Conservation (phyloP, 1,139 yeast species). For the Suhomyces maxii region DNA sequence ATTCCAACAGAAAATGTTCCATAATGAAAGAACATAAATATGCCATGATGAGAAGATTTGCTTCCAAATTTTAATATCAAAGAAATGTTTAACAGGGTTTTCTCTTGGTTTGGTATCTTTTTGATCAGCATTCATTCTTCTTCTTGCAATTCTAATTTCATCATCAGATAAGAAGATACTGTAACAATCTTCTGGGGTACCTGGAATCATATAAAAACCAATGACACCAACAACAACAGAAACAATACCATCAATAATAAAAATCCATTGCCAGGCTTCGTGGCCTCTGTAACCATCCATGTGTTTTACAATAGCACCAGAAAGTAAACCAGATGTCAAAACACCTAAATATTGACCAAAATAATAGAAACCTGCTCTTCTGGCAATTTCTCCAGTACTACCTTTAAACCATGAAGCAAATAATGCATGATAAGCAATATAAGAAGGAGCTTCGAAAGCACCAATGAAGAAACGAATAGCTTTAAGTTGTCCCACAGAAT, state of each 20-base stretch:
- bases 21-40: constrained; percentile 48
- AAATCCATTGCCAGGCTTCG: constrained; percentile 74
- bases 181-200: constrained; percentile 63
- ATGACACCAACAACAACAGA: constrained; percentile 60
- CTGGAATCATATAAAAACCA: constrained; percentile 66
- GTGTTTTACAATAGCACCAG: constrained; percentile 55
- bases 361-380: constrained; percentile 63
- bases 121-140: constrained; percentile 50
- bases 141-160: constrained; percentile 62
- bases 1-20: constrained; percentile 67
- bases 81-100: constrained; percentile 25
- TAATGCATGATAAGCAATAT: constrained; percentile 58
- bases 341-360: constrained; percentile 62
- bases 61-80: constrained; percentile 46
- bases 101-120: constrained; percentile 32
- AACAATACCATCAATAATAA: constrained; percentile 63
- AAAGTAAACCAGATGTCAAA: constrained; percentile 62
- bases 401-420: constrained; percentile 62
- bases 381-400: constrained; percentile 52
- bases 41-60: constrained; percentile 55
- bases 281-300: constrained; percentile 51
- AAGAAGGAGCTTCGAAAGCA: constrained; percentile 61
- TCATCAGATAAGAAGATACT: constrained; percentile 59
- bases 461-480: constrained; percentile 64
- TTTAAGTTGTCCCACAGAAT: constrained; percentile 48